Evolutionary conservation across 768 basidiomycete species (phyloP).

Genomic region (Naganishia kalamii): DNA sequence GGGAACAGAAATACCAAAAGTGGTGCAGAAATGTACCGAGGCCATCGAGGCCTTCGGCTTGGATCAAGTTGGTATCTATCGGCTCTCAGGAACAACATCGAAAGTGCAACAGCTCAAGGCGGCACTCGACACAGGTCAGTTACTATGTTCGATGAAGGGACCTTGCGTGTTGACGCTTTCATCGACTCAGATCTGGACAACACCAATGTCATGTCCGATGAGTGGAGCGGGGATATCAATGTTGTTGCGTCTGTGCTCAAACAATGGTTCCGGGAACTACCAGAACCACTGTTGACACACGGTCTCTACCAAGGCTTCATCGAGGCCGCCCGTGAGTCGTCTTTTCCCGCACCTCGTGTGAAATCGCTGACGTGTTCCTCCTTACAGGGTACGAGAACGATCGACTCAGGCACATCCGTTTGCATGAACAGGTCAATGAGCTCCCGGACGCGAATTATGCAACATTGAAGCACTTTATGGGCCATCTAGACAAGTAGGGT

Average conservation of each 20-base stretch:
- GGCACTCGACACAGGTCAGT: constrained; percentile 72
- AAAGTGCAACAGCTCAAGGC: constrained; percentile 77
- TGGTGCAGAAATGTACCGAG: constrained; percentile 80
- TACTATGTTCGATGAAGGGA: background rate
- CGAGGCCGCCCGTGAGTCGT: constrained; percentile 71
- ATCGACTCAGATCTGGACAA: constrained; percentile 63
- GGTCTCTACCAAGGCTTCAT: constrained; percentile 84
- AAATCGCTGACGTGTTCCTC: background rate
- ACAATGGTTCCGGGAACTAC: constrained; percentile 91
- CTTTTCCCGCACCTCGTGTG: background rate
- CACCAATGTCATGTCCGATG: constrained; percentile 77
- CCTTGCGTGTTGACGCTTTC: background rate
- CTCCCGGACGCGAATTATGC: constrained; percentile 98
- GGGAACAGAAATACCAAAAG: constrained; percentile 75
- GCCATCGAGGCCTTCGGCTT: constrained; percentile 89
- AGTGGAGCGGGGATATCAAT: constrained; percentile 92
- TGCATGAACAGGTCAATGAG: constrained; percentile 96
- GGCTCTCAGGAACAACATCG: constrained; percentile 83
- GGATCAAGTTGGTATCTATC: constrained; percentile 78
- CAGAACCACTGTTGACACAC: constrained; percentile 82
- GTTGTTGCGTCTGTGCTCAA: constrained; percentile 91
- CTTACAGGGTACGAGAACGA: constrained; percentile 68
- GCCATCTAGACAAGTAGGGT: constrained; percentile 78
- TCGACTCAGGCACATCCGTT: constrained; percentile 83
- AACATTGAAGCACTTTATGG: constrained; percentile 89